phyloP scores from a whole-genome alignment of 306 rosid species.

The Prunus armeniaca region DNA sequence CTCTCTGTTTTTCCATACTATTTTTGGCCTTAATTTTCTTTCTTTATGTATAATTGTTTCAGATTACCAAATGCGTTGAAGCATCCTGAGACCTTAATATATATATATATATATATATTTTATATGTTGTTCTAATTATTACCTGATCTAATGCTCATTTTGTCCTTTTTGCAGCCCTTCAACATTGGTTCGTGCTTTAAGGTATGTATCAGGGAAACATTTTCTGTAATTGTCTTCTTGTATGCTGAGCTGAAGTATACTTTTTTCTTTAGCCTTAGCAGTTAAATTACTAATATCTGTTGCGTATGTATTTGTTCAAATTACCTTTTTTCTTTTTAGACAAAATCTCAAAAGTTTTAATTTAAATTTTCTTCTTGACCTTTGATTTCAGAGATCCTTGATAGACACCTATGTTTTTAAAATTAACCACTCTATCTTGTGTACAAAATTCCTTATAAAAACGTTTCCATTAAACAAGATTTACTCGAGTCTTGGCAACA shows the following conservation, averaged over 20 bases:
- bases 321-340: not conserved
- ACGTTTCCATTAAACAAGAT: not conserved
- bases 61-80: not conserved
- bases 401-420: not conserved
- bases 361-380: not conserved
- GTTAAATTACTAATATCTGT: not conserved
- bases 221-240: conserved; percentile 23
- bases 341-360: not conserved
- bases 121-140: not conserved
- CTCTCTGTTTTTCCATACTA: not conserved
- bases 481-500: not conserved
- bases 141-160: conserved; percentile 19
- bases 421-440: not conserved
- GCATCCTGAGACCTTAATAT: not conserved
- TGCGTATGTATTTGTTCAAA: not conserved
- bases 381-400: not conserved
- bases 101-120: not conserved
- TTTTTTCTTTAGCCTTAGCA: not conserved
- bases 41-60: not conserved
- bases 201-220: conserved; percentile 44
- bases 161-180: conserved; percentile 70
- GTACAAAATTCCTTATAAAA: not conserved
- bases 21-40: not conserved
- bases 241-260: not conserved
- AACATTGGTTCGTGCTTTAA: conserved; percentile 90